Base-by-base conservation (phyloP, 2,329 filamentous ascomycete species). In the Calonectria pauciramosa region DNA sequence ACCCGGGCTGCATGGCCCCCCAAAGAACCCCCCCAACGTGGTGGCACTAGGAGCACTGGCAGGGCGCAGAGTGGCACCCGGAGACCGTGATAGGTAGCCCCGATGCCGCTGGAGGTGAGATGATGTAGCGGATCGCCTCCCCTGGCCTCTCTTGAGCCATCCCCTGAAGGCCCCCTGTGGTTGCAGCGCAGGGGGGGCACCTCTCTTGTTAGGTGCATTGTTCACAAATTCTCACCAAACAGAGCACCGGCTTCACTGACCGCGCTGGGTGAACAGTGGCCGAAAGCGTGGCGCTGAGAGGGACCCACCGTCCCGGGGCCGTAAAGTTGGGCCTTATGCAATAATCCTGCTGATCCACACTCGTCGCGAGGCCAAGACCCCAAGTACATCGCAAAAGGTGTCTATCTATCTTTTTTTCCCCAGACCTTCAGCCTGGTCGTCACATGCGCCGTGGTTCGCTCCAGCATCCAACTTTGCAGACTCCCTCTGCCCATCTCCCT, bases 401-500 rank as follows among this genome's bases (percentile, higher is more conserved):
- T 77, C 76, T 76, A 73, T 73, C 76, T 80, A 73, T 73, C 76
- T 80, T 73, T 73, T 80, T 78, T 82, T 68, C 79, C 77, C 82
- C 79, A 78, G 79, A 79, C 76, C 75, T 64, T 74, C 77, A 78
- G 70, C 74, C 73, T 76, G 75, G 76, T 41, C 54, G 80, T 84
- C 83, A 84, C 81, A 84, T 84, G 83, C 73, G 76, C 82, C 77
- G 69, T 73, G 77, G 75, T 74, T 79, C 73, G 77, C 77, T 80
- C 79, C 79, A 77, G 66, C 77, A 65, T 74, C 68, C 66, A 71
- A 73, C 75, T 30, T 66, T 71, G 49, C 71, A 68, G 41, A 60
- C 16, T 56, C 68, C 26, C 36, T 76, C 74, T 72, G 67, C 72
- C 47, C 38, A 52, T 64, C 32, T 70, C 52, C 67, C 47, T 78